These are phyloP conservation scores for Exophiala spinifera DNA, from an alignment of 2,329 filamentous ascomycete species.

Conservation along the genomic window DNA sequence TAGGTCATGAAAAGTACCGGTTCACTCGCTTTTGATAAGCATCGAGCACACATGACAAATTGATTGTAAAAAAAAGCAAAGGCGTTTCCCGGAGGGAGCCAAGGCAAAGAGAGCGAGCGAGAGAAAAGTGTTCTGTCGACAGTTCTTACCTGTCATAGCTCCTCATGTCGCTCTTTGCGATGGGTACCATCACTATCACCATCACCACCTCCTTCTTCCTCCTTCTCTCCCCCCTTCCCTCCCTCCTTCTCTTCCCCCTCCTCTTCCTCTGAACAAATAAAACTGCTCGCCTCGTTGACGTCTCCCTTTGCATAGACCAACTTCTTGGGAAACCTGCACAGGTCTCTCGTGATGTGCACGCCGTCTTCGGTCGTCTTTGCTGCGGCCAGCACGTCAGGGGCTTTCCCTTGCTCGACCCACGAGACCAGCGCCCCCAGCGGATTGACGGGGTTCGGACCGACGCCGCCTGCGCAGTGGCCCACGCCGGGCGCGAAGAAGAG, in stretches of 20 bases:
- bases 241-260: not conserved
- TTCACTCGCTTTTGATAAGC: no score
- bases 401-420: slow-evolving; percentile 10
- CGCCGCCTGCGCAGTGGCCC: slow-evolving; percentile 14
- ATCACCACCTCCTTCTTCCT: not conserved
- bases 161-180: no score
- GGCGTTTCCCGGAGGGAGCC: no score
- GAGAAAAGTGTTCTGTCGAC: no score
- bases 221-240: not conserved
- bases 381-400: slow-evolving; percentile 8
- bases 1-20: no score
- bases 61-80: no score
- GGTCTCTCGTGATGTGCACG: slow-evolving; percentile 2
- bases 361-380: not conserved
- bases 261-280: not conserved
- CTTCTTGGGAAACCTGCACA: slow-evolving; percentile 8
- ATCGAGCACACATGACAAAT: no score
- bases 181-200: not conserved
- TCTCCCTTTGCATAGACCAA: slow-evolving; percentile 7
- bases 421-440: slow-evolving; percentile 8
- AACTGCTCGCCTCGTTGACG: slow-evolving; percentile 7
- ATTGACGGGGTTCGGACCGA: slow-evolving; percentile 11
- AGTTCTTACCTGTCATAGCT: no score
- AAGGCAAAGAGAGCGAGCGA: no score
- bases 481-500: slow-evolving; percentile 19